Evolutionary conservation across 345 rosid genomes (phyloP), one percentile per base, ranked within the genome.

Genomic region (Erucastrum elatum): DNA sequence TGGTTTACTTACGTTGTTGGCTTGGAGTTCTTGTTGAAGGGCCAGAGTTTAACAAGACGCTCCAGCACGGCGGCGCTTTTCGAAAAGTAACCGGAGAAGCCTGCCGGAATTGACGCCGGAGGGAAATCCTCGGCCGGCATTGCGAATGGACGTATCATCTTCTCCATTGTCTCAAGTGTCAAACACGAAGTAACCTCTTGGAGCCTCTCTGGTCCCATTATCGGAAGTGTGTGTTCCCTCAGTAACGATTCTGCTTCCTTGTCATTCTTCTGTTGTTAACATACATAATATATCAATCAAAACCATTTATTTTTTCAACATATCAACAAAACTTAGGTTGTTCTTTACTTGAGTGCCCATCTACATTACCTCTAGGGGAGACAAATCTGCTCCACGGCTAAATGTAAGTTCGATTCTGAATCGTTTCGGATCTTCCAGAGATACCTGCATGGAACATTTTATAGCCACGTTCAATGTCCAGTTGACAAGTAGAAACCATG

Each of bases 101-200:
- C 98, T 6, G 88, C 98, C 0, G 98, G 98, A 9, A 73, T 79
- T n/a, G 90, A 71, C 2, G 98, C 86, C 8, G 99, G 99, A 64
- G 99, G 99, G 66, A 96, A 96, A 77, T 96, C 99, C 63, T 96
- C 99, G 0, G 98, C 91, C 0, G 98, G 99, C 98, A 96, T 93
- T 4, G 97, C 99, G 68, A 96, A 96, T 1, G 92, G 90, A 59
- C 93, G 91, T 70, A 96, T 75, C 97, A 96, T 90, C 84, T 77
- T 91, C 86, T 96, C 98, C 95, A 93, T 87, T 85, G 88, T 89
- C 83, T 90, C 97, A 44, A 96, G 87, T 29, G 97, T 89, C 65
- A 90, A 90, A 80, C 86, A 93, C 1, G 97, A 88, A 78, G 87
- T 90, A 27, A 82, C 92, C 82, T 93, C 98, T 75, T 96, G 99